These are phyloP conservation scores for Alopecurus myosuroides DNA, from an alignment of 176 grass and related monocot species.

Conservation along the genomic window DNA sequence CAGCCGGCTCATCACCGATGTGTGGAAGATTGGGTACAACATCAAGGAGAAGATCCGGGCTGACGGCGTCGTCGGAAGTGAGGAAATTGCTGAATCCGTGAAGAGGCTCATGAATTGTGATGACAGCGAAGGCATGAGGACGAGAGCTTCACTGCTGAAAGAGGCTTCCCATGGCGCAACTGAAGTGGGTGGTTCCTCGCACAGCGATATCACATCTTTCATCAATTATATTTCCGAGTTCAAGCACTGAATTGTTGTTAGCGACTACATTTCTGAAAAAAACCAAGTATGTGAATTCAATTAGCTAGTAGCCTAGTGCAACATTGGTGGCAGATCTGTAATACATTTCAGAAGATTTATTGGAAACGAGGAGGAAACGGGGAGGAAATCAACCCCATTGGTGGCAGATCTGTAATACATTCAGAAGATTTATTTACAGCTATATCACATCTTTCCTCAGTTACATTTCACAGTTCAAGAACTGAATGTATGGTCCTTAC, in stretches of 20 bases:
- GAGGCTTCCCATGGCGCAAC: background rate
- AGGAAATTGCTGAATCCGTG: background rate
- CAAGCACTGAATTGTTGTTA: background rate
- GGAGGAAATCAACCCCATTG: too few relatives aligned
- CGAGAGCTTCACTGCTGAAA: slow-evolving; percentile 15
- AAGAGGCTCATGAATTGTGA: slow-evolving; percentile 32
- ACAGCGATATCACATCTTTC: slow-evolving; percentile 23
- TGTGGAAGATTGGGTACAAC: slow-evolving; percentile 8
- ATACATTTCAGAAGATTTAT: too few relatives aligned
- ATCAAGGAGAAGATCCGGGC: slow-evolving; percentile 20
- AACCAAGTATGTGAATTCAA: too few relatives aligned
- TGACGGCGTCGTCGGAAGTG: background rate
- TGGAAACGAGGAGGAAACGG: too few relatives aligned
- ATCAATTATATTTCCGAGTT: background rate
- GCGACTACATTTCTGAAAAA: too few relatives aligned
- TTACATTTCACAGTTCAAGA: background rate
- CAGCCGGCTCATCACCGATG: background rate
- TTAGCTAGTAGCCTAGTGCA: too few relatives aligned
- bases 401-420: too few relatives aligned
- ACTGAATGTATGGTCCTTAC: too few relatives aligned
- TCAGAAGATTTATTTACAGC: too few relatives aligned
- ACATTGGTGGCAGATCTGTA: too few relatives aligned
- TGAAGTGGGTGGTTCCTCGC: slow-evolving; percentile 22
- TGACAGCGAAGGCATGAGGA: slow-evolving; percentile 23
- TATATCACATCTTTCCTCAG: background rate